These are phyloP conservation scores for Sarocladium strictum DNA, from an alignment of 2,329 filamentous ascomycete species.

Conservation along the genomic window DNA sequence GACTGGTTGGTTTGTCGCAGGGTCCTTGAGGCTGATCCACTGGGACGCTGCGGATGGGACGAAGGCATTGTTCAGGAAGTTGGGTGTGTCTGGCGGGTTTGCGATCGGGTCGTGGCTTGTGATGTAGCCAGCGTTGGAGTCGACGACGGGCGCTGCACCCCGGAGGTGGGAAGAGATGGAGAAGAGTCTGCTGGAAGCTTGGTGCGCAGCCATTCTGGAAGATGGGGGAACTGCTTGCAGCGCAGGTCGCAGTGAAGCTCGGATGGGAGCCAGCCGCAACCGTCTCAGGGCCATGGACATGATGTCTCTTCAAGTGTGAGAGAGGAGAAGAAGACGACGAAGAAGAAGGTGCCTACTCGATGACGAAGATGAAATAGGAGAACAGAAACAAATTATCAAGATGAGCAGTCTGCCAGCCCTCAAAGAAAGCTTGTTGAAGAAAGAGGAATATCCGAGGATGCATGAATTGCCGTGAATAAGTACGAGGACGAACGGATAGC, in stretches of 20 bases:
- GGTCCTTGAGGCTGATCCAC: conserved; percentile 71
- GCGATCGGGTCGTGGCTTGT: neutral
- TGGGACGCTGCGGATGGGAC: conserved; percentile 55
- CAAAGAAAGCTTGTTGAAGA: neutral
- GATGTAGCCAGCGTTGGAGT: neutral
- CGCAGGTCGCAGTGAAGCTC: neutral
- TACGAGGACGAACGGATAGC: neutral
- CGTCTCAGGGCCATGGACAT: neutral
- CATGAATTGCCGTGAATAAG: neutral
- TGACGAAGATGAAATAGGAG: neutral
- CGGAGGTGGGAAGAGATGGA: neutral
- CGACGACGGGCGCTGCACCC: neutral
- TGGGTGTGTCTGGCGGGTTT: conserved; percentile 42
- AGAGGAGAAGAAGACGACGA: neutral
- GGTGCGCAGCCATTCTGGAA: neutral
- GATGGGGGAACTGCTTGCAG: neutral
- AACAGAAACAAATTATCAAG: neutral
- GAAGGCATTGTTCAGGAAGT: conserved; percentile 72
- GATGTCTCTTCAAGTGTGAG: neutral
- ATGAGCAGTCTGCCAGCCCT: neutral
- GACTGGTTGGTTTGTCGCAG: conserved; percentile 73
- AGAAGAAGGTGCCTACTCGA: neutral
- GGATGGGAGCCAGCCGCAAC: neutral
- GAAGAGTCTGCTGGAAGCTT: neutral
- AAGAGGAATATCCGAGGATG: neutral